These are phyloP conservation scores for Phytopythium ostracodes DNA, from an alignment of 352 stramenopile genomes.

Conservation along the genomic window DNA sequence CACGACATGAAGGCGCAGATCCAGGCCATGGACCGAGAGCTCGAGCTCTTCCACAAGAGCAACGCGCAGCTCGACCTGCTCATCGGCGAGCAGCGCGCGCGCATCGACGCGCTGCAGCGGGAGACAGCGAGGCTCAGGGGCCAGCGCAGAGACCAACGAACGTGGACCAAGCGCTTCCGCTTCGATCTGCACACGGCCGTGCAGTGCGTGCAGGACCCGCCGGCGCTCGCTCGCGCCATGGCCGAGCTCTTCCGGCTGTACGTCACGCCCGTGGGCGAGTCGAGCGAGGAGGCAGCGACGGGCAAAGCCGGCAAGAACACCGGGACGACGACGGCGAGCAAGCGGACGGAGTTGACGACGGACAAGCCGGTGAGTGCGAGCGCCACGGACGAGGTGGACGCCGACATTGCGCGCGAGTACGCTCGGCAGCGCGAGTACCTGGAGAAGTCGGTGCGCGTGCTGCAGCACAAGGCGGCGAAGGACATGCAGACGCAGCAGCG, in stretches of 20 bases:
- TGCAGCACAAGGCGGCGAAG: slow-evolving; percentile 86
- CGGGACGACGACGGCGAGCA: too few species aligned
- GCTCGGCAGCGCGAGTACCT: slow-evolving; percentile 90
- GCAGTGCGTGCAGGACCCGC: slow-evolving; percentile 68
- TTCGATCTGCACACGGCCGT: slow-evolving; percentile 84
- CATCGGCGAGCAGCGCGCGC: slow-evolving; percentile 88
- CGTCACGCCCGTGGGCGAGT: slow-evolving; percentile 30
- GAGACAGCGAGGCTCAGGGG: slow-evolving; percentile 64
- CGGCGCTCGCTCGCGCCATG: slow-evolving; percentile 74
- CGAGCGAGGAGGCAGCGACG: too few species aligned
- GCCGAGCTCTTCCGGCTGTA: slow-evolving; percentile 75
- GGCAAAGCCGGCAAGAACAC: background rate
- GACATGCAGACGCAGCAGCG: slow-evolving; percentile 64
- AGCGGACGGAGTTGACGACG: too few species aligned
- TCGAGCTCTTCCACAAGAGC: slow-evolving; percentile 94
- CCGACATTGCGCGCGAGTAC: slow-evolving; percentile 85
- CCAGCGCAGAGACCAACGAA: slow-evolving; percentile 54
- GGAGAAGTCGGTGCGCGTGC: slow-evolving; percentile 87
- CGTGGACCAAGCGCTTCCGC: slow-evolving; percentile 70
- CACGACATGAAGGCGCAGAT: slow-evolving; percentile 93
- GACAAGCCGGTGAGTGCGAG: background rate
- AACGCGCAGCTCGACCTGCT: slow-evolving; percentile 92
- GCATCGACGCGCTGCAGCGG: slow-evolving; percentile 85
- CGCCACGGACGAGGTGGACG: slow-evolving; percentile 31
- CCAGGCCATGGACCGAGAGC: slow-evolving; percentile 94